Conservation (phyloP, 2,329 filamentous ascomycete genomes). For the Sporothrix pseudoabietina region DNA sequence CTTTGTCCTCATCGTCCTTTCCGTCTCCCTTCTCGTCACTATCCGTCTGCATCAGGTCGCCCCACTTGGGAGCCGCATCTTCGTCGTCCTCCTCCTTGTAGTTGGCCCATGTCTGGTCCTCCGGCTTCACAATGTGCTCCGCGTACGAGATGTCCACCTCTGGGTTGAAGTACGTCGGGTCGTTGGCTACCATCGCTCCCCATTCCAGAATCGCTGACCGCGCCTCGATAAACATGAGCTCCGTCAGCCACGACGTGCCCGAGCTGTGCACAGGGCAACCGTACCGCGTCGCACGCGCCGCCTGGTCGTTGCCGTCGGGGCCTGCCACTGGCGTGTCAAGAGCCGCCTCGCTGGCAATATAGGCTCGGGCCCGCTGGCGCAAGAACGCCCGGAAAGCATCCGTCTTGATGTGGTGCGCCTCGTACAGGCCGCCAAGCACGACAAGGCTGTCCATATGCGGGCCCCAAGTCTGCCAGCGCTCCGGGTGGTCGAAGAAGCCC, state of each 20-base stretch:
- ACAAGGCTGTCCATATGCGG: slow-evolving; percentile 52
- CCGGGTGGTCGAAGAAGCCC: slow-evolving; percentile 59
- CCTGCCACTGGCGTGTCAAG: slow-evolving; percentile 57
- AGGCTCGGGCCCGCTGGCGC: slow-evolving; percentile 62
- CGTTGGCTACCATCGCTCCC: slow-evolving; percentile 37
- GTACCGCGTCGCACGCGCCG: slow-evolving; percentile 46
- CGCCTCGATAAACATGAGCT: slow-evolving; percentile 62
- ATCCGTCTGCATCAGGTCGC: neutral
- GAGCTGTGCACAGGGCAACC: slow-evolving; percentile 73
- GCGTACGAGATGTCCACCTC: slow-evolving; percentile 34
- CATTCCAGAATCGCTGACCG: slow-evolving; percentile 38
- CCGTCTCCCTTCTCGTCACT: slow-evolving; percentile 2
- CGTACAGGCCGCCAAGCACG: slow-evolving; percentile 52
- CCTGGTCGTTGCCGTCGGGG: slow-evolving; percentile 51
- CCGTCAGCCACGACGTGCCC: slow-evolving; percentile 59
- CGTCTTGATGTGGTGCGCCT: slow-evolving; percentile 46
- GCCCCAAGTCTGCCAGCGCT: slow-evolving; percentile 53
- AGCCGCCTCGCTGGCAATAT: slow-evolving; percentile 56
- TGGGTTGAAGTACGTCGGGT: slow-evolving; percentile 38
- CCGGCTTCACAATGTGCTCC: slow-evolving; percentile 23
- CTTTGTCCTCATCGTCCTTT: slow-evolving; percentile 13
- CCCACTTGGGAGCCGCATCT: neutral
- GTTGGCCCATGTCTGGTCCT: slow-evolving; percentile 24
- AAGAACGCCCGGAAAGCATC: slow-evolving; percentile 54
- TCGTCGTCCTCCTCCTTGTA: slow-evolving; percentile 2